Conservation (phyloP, 306 rosid genomes). For the Vigna nakashimae region DNA sequence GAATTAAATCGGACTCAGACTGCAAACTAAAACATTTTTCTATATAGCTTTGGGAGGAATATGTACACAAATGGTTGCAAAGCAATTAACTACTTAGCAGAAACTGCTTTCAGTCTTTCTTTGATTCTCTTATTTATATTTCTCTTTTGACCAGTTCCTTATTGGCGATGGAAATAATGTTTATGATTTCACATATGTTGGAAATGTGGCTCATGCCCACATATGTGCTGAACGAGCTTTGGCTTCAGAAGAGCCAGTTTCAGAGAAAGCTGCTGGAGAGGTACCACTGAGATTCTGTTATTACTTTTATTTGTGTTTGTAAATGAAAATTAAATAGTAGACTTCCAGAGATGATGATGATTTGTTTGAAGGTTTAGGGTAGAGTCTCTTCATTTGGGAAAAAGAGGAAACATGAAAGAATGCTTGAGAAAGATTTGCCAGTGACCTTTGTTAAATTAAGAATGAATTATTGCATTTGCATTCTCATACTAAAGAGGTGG, state of each 20-base stretch:
- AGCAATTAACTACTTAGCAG: conserved; percentile 10
- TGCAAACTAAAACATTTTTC: not conserved
- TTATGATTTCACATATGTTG: conserved; percentile 93
- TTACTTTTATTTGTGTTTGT: conserved; percentile 21
- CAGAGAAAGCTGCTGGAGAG: conserved; percentile 94
- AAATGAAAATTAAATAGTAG: conserved; percentile 25
- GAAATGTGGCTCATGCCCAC: conserved; percentile 95
- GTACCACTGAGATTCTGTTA: conserved; percentile 44
- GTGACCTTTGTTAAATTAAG: conserved; percentile 30
- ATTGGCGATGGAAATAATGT: conserved; percentile 89
- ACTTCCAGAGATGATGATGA: conserved; percentile 9
- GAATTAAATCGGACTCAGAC: conserved; percentile 30
- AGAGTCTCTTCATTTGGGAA: conserved; percentile 27
- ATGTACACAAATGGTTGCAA: not conserved
- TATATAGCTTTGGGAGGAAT: not conserved
- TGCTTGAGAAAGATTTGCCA: conserved; percentile 8
- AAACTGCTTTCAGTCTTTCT: conserved; percentile 29
- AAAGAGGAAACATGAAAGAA: conserved; percentile 32
- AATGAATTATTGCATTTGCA: conserved; percentile 6
- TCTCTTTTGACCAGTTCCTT: conserved; percentile 72
- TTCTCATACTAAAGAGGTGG: not conserved
- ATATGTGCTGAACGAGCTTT: conserved; percentile 92
- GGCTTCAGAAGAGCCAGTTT: conserved; percentile 68
- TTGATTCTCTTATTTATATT: conserved; percentile 36
- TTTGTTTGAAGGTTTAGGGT: conserved; percentile 18